A percentile compares a stretch with the other conserved stretches of the same genome.
Conservation (phyloP, 176 grass and related monocot genomes). For the Lolium rigidum region DNA sequence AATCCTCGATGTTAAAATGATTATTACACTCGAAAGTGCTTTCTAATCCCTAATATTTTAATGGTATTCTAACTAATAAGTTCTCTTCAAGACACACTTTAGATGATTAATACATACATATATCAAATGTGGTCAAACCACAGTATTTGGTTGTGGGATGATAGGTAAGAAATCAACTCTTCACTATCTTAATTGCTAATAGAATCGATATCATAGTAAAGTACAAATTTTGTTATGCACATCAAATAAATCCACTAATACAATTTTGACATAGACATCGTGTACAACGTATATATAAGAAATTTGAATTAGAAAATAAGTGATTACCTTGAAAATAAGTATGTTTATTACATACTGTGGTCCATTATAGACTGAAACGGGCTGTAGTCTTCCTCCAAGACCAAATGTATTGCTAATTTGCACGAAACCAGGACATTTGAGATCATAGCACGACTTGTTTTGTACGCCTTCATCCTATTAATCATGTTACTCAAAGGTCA, state of each 20-base stretch:
- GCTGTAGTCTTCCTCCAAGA: constrained; percentile 28
- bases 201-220: neutral
- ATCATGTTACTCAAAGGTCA: neutral
- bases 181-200: neutral
- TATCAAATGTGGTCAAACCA: neutral
- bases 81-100: neutral
- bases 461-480: neutral
- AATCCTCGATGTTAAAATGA: neutral
- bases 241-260: neutral
- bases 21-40: neutral
- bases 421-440: constrained; percentile 46
- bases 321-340: constrained; percentile 34
- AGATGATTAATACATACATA: neutral
- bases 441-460: constrained; percentile 24
- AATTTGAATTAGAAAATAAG: neutral
- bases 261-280: neutral
- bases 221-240: neutral
- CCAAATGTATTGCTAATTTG: constrained; percentile 30
- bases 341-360: neutral
- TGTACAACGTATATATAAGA: neutral
- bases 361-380: constrained; percentile 37
- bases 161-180: neutral
- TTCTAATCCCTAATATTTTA: neutral
- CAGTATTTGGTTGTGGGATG: neutral
- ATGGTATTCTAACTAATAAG: neutral